Evolutionary conservation across 257 asterid genomes (phyloP).

Genomic region (Lavandula angustifolia): DNA sequence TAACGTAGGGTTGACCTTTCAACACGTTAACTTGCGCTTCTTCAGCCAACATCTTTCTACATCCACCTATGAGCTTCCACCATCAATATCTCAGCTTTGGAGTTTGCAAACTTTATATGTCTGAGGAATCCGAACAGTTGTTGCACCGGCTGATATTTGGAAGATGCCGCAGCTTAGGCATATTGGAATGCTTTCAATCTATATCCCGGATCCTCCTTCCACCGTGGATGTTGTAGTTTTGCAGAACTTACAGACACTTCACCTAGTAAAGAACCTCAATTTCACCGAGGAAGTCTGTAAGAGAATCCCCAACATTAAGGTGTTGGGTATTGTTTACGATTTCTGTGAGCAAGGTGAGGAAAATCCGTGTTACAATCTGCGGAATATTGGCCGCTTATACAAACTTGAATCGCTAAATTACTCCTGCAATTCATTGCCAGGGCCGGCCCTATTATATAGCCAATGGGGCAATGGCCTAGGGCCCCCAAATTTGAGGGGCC

Average conservation of each 20-base stretch:
- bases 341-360: not conserved
- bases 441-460: too few species aligned
- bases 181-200: not conserved
- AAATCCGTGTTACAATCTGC: not conserved
- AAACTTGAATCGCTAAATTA: too few species aligned
- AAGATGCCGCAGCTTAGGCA: constrained; percentile 22
- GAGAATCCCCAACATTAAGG: constrained; percentile 25
- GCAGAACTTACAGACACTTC: constrained; percentile 1
- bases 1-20: too few species aligned
- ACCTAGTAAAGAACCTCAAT: not conserved
- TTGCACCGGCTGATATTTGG: constrained; percentile 26
- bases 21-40: constrained; percentile 7
- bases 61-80: too few species aligned
- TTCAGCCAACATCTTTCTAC: too few species aligned
- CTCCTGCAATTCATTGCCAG: too few species aligned
- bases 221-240: not conserved
- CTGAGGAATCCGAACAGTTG: not conserved
- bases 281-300: not conserved
- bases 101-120: constrained; percentile 11
- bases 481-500: too few species aligned
- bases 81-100: constrained; percentile 22
- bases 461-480: too few species aligned
- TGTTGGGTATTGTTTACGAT: not conserved
- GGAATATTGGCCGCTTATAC: not conserved
- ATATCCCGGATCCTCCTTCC: constrained; percentile 4